Conservation (phyloP, 2,329 filamentous ascomycete genomes). For the Botrytis deweyae region DNA sequence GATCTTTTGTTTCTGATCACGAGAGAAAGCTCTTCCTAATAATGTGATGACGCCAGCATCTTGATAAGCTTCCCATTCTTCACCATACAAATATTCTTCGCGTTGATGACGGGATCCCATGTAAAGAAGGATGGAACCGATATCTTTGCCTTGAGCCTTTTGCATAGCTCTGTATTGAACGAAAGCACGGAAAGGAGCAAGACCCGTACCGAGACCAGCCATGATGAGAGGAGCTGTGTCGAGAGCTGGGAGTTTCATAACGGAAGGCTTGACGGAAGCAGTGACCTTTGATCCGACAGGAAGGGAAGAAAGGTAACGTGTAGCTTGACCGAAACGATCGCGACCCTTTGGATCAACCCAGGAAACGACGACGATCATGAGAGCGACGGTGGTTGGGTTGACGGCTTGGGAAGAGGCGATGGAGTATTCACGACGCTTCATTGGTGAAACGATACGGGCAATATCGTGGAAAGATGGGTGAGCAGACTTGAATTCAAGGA, state of each 20-base stretch:
- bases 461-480: constrained; percentile 88
- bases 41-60: constrained; percentile 94
- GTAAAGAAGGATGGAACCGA: constrained; percentile 90
- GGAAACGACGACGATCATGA: constrained; percentile 96
- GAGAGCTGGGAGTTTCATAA: constrained; percentile 94
- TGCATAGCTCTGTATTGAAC: constrained; percentile 98
- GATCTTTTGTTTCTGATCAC: constrained; percentile 97
- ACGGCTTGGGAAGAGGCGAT: constrained; percentile 97
- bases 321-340: constrained; percentile 89
- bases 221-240: constrained; percentile 95
- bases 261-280: constrained; percentile 93
- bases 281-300: constrained; percentile 76
- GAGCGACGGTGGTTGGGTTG: constrained; percentile 80
- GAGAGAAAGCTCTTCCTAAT: constrained; percentile 89
- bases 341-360: constrained; percentile 90
- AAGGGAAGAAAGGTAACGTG: constrained; percentile 80
- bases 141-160: constrained; percentile 93
- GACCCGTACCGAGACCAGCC: constrained; percentile 96
- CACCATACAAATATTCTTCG: constrained; percentile 97
- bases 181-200: constrained; percentile 98
- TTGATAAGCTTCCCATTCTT: constrained; percentile 98
- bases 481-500: constrained; percentile 86
- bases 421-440: constrained; percentile 98
- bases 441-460: constrained; percentile 78
- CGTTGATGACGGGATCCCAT: constrained; percentile 96